phyloP scores from a whole-genome alignment of 2,329 filamentous ascomycete species.

The Periconia macrospinosa region DNA sequence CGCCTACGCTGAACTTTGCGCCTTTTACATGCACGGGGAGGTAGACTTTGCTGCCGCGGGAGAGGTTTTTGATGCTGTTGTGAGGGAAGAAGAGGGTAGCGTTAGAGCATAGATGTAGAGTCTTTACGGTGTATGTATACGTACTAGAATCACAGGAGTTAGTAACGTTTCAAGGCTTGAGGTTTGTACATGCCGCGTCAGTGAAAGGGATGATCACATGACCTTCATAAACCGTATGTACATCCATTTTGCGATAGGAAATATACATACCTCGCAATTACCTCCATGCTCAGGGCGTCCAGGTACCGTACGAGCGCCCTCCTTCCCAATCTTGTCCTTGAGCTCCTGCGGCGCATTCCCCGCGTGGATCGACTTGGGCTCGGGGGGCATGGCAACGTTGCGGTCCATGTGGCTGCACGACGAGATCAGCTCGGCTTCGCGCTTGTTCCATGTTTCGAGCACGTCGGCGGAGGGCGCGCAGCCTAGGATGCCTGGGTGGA shows the following conservation, averaged over 20 bases:
- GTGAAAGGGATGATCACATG: no score
- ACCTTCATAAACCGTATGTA: no score
- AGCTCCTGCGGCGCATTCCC: constrained; percentile 53
- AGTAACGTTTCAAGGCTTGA: no score
- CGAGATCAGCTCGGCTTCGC: constrained; percentile 78
- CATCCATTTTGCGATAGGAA: no score
- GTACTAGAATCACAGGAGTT: no score
- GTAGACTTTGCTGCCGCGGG: constrained; percentile 78
- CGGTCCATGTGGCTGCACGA: constrained; percentile 66
- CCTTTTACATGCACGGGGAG: constrained; percentile 84
- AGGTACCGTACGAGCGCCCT: constrained; percentile 85
- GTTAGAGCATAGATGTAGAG: no score
- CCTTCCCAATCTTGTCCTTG: constrained; percentile 68
- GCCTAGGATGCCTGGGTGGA: constrained; percentile 89
- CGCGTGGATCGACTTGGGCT: constrained; percentile 71
- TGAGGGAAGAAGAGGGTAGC: no score
- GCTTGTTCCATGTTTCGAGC: constrained; percentile 78
- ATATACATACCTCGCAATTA: constrained; percentile 66
- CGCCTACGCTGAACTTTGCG: constrained; percentile 84
- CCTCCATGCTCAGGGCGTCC: constrained; percentile 84
- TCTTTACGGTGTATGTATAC: no score
- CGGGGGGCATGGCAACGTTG: constrained; percentile 76
- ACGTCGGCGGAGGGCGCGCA: constrained; percentile 82
- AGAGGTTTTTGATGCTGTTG: constrained; percentile 65
- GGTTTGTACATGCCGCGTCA: no score